Base-by-base conservation (phyloP, 1,284 basidiomycete species). In the Apiotrichum veenhuisii region DNA sequence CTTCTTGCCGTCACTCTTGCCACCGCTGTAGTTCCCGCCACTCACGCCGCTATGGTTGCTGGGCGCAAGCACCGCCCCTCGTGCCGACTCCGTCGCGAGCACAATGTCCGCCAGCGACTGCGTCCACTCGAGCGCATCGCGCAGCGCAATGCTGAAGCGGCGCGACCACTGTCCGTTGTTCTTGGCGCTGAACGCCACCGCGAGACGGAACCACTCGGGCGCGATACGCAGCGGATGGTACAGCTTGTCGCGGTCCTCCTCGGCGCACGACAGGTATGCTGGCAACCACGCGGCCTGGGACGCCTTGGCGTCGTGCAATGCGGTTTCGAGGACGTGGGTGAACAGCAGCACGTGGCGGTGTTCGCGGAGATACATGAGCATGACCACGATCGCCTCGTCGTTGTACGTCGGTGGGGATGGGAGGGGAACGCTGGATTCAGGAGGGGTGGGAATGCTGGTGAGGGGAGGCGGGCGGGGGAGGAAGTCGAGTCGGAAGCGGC, bases 151-250 rank as follows among this genome's bases (percentile, higher is more conserved):
- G 2, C 34, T 38, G n/a, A 47, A 41, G 8, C 51, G 58, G 12
- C 3, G 23, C 0, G 58, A 47, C n/a, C 54, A 41, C 25, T 43
- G 22, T 8, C 26, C 33, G 22, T 47, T 38, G 20, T 46, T 22
- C 34, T 20, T 3, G 12, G 36, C 23, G 41, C 55, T 43, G 25
- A 40, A 36, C 3, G 40, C 54, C 10, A 58, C 49, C 2, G 40
- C 54, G 9, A 27, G 25, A 5, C 48, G 54, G 54, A 58, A 59
- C 61, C 61, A 62, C 18, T 62, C 61, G 11, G 61, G 57, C 7
- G 51, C 34, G 12, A 58, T 37, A 8, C 61, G 43, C 2, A 27
- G 36, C 0, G 61, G 52, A 10, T 50, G 43, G 4, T 11, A 23
- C 18, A 62, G 57, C 22, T 42, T 18, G 15, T 20, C n/a, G 2